phyloP scores from a whole-genome alignment of 2,329 filamentous ascomycete species.

The Niveomyces coronatus region DNA sequence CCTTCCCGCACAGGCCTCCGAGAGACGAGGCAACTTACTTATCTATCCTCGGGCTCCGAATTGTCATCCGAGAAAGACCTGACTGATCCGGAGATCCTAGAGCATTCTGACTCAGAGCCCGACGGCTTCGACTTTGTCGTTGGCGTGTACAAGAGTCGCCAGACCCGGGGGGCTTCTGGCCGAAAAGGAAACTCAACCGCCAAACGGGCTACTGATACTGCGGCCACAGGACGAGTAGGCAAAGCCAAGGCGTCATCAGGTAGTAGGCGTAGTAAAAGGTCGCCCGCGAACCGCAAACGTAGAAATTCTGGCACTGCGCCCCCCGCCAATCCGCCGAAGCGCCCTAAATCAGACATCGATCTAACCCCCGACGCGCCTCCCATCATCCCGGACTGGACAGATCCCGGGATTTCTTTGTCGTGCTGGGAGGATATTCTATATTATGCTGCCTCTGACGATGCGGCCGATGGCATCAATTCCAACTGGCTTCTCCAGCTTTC shows the following conservation, averaged over 20 bases:
- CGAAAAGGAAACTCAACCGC: background rate
- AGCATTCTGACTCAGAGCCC: slow-evolving; percentile 3
- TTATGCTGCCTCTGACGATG: slow-evolving; percentile 45
- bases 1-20: slow-evolving; percentile 4
- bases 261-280: background rate
- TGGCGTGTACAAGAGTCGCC: background rate
- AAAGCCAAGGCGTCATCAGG: background rate
- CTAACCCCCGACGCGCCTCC: too few relatives aligned
- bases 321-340: background rate
- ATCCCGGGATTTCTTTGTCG: slow-evolving; percentile 49
- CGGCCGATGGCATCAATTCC: slow-evolving; percentile 32
- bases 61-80: background rate
- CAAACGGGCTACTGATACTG: background rate
- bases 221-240: background rate
- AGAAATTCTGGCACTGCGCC: background rate
- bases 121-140: background rate
- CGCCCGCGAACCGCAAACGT: background rate
- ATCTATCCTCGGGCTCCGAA: slow-evolving; percentile 5
- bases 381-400: slow-evolving; percentile 44
- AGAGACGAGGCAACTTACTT: slow-evolving; percentile 4
- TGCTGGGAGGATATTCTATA: slow-evolving; percentile 61
- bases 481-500: slow-evolving; percentile 58
- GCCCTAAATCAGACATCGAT: too few relatives aligned
- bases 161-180: background rate
- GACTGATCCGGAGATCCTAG: background rate